phyloP scores from a whole-genome alignment of 257 asterid genomes.

The Scutellaria baicalensis region DNA sequence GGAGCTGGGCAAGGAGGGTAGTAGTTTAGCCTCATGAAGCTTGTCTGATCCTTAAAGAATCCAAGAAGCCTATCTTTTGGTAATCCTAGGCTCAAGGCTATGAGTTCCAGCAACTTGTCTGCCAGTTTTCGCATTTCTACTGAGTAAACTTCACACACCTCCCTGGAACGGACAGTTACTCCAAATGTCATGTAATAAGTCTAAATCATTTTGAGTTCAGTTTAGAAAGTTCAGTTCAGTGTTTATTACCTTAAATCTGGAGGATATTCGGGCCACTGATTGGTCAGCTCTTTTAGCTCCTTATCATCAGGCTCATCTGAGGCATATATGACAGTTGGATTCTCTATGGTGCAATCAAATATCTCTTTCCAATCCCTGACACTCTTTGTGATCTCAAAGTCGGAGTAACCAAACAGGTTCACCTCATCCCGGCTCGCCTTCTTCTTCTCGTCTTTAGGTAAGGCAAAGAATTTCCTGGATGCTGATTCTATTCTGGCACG shows the following conservation, averaged over 20 bases:
- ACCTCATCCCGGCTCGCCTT: constrained; percentile 39
- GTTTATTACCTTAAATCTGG: constrained; percentile 37
- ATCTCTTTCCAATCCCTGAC: constrained; percentile 80
- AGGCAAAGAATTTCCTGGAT: constrained; percentile 42
- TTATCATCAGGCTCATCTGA: constrained; percentile 42
- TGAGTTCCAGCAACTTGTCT: constrained; percentile 42
- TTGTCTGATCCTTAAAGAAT: constrained; percentile 44
- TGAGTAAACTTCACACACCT: constrained; percentile 47
- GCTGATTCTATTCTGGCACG: constrained; percentile 44
- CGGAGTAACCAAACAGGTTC: constrained; percentile 53
- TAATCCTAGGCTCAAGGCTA: constrained; percentile 53
- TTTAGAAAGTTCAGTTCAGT: background rate
- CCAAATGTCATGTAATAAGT: too few species aligned
- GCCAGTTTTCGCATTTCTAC: constrained; percentile 43
- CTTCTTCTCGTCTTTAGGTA: constrained; percentile 51
- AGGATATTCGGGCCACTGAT: constrained; percentile 52
- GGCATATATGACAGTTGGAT: constrained; percentile 37
- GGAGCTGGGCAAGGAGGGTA: constrained; percentile 73
- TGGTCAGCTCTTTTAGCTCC: constrained; percentile 27
- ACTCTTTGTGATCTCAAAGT: constrained; percentile 58
- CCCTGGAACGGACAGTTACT: constrained; percentile 24
- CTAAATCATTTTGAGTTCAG: too few species aligned
- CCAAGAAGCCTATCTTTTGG: constrained; percentile 33
- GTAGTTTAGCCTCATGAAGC: constrained; percentile 61
- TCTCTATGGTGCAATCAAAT: constrained; percentile 45